Base-by-base conservation (phyloP, 176 grass and related monocot species). In the Carex pumila region DNA sequence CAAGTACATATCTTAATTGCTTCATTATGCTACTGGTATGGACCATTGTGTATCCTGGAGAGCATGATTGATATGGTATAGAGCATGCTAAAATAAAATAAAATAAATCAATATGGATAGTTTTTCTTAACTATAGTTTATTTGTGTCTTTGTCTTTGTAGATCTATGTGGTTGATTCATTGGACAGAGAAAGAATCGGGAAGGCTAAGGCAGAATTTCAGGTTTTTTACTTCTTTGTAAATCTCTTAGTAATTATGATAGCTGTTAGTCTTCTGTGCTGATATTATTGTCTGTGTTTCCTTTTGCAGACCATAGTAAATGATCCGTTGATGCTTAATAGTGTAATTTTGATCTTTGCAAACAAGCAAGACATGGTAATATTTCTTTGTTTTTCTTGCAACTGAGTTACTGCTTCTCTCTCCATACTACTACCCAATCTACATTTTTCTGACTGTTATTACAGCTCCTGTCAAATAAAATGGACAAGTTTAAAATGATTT, bases 151-250 rank as follows among this genome's bases (percentile, higher is more conserved):
- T 54, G 54, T 43, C 19, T 53, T 68, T 84, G 45, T 57, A 88
- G 86, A 88, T 88, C 60, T 88, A 88, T 70, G 86, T 88, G 73
- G 86, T 88, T 61, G 86, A 88, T 84, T 88, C 86, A 30, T 41
- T 88, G 69, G 86, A 88, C 81, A 88, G 86, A 60, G 86, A 88
- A 84, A 84, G 86, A 68, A 84, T 88, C 12, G 68, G 69, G 69
- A 88, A 79, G 29, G 86, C 86, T 54, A 88, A 84, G 82, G 79
- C 71, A 66, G 86, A 88, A 36, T 88, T 88, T 79, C 86, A 84
- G 86, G 86, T 83, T 54, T 58, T 88, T 43, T 88, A 65, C 45
- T 22, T 78, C 3, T 12, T 61, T 47, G 12, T 66, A 69, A 22
- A 58, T 84, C 36, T 79, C 11, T 17, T 31, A 34, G 47, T 21